Conservation (phyloP, 2,329 filamentous ascomycete species). For the Aspergillus sp. region DNA sequence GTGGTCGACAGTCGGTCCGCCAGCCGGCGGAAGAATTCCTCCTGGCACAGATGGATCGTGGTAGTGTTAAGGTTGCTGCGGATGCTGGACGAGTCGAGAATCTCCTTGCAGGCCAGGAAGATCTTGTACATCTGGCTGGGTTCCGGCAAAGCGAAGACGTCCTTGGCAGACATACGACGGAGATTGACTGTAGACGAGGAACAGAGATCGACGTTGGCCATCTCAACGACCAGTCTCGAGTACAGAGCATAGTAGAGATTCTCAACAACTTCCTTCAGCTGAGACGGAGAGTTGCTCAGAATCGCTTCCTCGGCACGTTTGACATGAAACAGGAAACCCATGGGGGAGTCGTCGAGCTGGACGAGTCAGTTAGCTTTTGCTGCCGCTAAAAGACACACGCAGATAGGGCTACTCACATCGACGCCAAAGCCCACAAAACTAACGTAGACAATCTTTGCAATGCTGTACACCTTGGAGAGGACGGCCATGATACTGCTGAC, state of each 20-base stretch:
- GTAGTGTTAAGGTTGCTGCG: slow-evolving; percentile 19
- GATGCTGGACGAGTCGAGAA: slow-evolving; percentile 21
- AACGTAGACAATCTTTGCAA: slow-evolving; percentile 28
- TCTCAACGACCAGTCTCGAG: slow-evolving; percentile 30
- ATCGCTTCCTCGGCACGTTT: slow-evolving; percentile 20
- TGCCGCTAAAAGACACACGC: background rate
- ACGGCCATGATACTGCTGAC: slow-evolving; percentile 21
- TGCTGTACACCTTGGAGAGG: slow-evolving; percentile 26
- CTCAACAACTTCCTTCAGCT: slow-evolving; percentile 28
- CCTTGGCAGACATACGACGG: slow-evolving; percentile 10
- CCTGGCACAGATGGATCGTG: slow-evolving; percentile 22
- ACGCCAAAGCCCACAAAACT: slow-evolving; percentile 26
- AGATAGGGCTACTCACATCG: slow-evolving; percentile 19
- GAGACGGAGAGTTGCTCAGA: slow-evolving; percentile 14
- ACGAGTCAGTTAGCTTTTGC: background rate
- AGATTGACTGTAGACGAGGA: slow-evolving; percentile 20
- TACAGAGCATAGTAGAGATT: slow-evolving; percentile 32
- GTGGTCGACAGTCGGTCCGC: slow-evolving; percentile 9
- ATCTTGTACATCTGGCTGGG: slow-evolving; percentile 27
- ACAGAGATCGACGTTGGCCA: slow-evolving; percentile 29
- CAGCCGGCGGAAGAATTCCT: slow-evolving; percentile 19
- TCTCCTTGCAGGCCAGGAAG: slow-evolving; percentile 24
- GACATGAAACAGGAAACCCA: slow-evolving; percentile 25
- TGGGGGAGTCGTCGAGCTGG: slow-evolving; percentile 24
- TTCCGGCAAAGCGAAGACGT: slow-evolving; percentile 22